Percentiles rank a stretch among this genome's conserved stretches.
phyloP scores from a whole-genome alignment of 2,329 filamentous ascomycete genomes.

The Madurella fahalii region DNA sequence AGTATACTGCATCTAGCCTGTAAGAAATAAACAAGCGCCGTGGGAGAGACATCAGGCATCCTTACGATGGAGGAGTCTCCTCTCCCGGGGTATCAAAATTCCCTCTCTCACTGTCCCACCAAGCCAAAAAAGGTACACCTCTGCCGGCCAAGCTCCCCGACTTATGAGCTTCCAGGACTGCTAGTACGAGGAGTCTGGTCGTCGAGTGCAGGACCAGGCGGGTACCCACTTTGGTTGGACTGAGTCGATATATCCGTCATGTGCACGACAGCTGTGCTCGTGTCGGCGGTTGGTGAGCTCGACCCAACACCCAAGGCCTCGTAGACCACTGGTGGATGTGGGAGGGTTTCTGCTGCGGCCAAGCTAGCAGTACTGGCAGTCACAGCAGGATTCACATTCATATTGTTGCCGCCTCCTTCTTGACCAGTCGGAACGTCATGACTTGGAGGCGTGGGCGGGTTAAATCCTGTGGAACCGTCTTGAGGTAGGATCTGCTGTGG shows the following conservation, averaged over 20 bases:
- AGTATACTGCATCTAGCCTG: no score
- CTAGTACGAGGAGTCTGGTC: neutral
- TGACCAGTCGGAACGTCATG: neutral
- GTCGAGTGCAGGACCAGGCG: neutral
- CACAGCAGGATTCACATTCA: neutral
- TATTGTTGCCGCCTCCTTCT: neutral
- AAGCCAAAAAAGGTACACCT: neutral
- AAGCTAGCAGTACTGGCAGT: neutral
- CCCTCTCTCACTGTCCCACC: no score
- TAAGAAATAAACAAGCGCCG: no score
- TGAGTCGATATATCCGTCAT: neutral
- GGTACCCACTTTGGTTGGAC: neutral
- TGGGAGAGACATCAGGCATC: no score
- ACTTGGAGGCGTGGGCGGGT: neutral
- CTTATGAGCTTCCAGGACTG: neutral
- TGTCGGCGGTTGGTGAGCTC: neutral
- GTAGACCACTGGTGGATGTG: neutral
- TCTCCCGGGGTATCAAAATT: no score
- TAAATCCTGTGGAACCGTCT: neutral
- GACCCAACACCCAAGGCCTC: neutral
- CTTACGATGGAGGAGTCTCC: no score
- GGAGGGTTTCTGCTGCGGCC: neutral
- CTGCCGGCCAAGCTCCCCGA: neutral
- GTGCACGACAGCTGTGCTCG: neutral
- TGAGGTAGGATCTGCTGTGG: slow-evolving; percentile 9